Percentiles rank a stretch among this genome's conserved stretches.
Conservation (phyloP, 1,284 basidiomycete genomes). For the Ustanciosporium gigantosporum region DNA sequence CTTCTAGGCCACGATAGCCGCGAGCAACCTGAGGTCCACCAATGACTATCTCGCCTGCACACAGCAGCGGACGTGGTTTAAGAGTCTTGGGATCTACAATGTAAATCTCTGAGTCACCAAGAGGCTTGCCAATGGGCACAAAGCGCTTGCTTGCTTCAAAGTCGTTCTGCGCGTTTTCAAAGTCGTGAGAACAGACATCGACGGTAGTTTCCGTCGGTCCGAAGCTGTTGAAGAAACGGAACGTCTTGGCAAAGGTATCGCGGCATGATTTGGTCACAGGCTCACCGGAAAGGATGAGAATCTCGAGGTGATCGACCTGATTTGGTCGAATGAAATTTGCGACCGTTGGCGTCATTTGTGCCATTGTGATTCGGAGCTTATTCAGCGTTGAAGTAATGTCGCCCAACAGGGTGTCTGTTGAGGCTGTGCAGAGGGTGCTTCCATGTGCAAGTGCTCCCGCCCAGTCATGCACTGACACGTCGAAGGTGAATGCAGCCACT, state of each 20-base stretch:
- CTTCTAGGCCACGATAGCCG: constrained; percentile 1
- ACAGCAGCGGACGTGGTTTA: not conserved
- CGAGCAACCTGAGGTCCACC: constrained; percentile 3
- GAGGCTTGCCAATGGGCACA: not conserved
- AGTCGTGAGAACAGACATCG: not conserved
- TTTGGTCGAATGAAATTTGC: not conserved
- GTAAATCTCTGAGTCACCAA: not conserved
- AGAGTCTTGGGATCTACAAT: not conserved
- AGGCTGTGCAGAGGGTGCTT: not conserved
- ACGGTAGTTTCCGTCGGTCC: constrained; percentile 3
- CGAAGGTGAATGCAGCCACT: constrained; percentile 2
- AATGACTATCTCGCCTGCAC: not conserved
- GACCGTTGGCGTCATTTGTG: not conserved
- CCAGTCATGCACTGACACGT: constrained; percentile 3
- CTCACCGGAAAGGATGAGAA: not conserved
- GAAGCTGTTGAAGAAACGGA: constrained; percentile 1
- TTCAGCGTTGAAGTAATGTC: not conserved
- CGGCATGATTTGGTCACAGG: not conserved
- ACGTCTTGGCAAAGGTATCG: not conserved
- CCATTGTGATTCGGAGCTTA: not conserved
- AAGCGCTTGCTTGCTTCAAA: not conserved
- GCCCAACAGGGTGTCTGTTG: not conserved
- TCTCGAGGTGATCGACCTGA: not conserved
- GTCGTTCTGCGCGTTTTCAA: not conserved
- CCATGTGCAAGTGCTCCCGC: not conserved